Percentiles rank a stretch among this genome's conserved stretches.
Conservation (phyloP, 2,329 filamentous ascomycete species). For the Proliferodiscus dingleyae region DNA sequence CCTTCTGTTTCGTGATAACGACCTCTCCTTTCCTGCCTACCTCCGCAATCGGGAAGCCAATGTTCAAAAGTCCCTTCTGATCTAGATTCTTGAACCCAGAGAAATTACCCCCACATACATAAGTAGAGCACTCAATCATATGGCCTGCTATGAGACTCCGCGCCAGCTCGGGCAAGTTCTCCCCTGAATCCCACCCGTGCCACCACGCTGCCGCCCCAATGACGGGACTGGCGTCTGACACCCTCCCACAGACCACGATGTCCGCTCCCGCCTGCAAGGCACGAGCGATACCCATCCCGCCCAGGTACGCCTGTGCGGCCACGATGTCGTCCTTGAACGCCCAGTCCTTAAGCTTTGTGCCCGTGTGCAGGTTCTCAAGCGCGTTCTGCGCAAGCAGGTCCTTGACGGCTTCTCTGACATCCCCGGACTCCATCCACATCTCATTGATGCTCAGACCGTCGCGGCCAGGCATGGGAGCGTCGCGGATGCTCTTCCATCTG, state of each 20-base stretch:
- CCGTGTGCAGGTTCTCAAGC: too few species aligned
- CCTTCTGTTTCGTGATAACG: slow-evolving; percentile 41
- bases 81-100: slow-evolving; percentile 26
- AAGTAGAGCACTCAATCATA: slow-evolving; percentile 27
- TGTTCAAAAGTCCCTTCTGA: slow-evolving; percentile 31
- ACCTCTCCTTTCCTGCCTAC: slow-evolving; percentile 37
- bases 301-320: slow-evolving; percentile 37
- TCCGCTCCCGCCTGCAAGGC: slow-evolving; percentile 38
- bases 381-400: too few species aligned
- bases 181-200: slow-evolving; percentile 34
- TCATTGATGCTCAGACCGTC: too few species aligned
- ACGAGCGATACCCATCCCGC: slow-evolving; percentile 37
- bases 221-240: slow-evolving; percentile 38
- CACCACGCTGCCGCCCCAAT: slow-evolving; percentile 34
- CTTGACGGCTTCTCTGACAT: too few species aligned
- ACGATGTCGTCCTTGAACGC: not conserved
- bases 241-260: slow-evolving; percentile 40
- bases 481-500: too few species aligned
- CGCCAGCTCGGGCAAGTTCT: slow-evolving; percentile 34
- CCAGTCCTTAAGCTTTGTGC: too few species aligned
- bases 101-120: slow-evolving; percentile 19
- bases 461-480: too few species aligned
- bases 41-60: slow-evolving; percentile 43
- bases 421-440: too few species aligned
- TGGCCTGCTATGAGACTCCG: slow-evolving; percentile 31